phyloP scores from a whole-genome alignment of 176 grass and related monocot species.

The Phoenix roebelenii region DNA sequence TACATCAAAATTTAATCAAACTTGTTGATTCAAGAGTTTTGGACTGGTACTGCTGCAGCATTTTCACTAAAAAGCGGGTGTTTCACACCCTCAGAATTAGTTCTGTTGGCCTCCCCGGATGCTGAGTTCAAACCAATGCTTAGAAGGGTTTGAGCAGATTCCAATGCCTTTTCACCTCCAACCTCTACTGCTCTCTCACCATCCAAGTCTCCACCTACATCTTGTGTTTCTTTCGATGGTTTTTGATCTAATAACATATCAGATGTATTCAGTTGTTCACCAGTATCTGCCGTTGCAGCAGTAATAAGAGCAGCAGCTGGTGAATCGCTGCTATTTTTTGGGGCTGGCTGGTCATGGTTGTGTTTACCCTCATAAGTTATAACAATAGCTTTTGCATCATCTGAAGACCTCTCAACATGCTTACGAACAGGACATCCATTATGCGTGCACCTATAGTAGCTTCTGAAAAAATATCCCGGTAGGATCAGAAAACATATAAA shows the following conservation, averaged over 20 bases:
- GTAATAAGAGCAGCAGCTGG: conserved; percentile 12
- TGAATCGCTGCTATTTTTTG: conserved; percentile 26
- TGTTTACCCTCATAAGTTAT: conserved; percentile 99
- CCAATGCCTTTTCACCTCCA: conserved; percentile 49
- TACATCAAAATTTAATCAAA: neutral
- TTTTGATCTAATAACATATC: conserved; percentile 17
- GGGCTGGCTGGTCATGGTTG: conserved; percentile 56
- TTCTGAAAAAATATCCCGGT: conserved; percentile 39
- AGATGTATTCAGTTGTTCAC: conserved; percentile 25
- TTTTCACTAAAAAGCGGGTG: conserved; percentile 49
- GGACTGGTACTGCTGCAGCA: conserved; percentile 46
- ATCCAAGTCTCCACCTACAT: conserved; percentile 14
- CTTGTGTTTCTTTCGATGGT: conserved; percentile 8
- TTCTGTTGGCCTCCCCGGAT: conserved; percentile 9
- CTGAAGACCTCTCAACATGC: conserved; percentile 81
- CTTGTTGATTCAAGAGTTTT: conserved; percentile 42
- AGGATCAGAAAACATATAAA: neutral
- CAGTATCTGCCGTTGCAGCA: conserved; percentile 11
- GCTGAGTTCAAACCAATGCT: conserved; percentile 45
- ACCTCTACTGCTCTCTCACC: conserved; percentile 32
- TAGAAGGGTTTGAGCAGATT: conserved; percentile 56
- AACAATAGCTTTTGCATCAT: conserved; percentile 68
- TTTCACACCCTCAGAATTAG: conserved; percentile 51
- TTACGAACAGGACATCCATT: conserved; percentile 96
- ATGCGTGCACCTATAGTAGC: conserved; percentile 93